phyloP scores from a whole-genome alignment of 352 stramenopile genomes.

The Pythium dissimile region DNA sequence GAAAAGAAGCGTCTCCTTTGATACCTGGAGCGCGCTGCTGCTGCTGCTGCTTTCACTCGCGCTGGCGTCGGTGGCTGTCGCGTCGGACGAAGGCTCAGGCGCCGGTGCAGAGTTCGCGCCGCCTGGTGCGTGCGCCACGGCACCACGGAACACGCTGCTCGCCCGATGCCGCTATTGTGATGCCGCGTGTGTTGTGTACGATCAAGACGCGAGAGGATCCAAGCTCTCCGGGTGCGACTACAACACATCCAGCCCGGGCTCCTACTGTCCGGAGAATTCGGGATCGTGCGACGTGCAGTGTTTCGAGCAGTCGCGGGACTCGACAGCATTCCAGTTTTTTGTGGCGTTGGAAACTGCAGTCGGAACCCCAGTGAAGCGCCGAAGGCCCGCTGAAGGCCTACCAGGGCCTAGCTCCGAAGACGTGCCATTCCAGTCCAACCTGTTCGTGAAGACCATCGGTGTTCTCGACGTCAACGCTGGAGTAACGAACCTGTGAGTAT shows the following conservation, averaged over 20 bases:
- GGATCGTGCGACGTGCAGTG: slow-evolving; percentile 1
- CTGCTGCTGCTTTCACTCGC: background rate
- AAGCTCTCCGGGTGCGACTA: background rate
- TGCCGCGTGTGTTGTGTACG: slow-evolving; percentile 1
- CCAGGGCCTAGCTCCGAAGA: background rate
- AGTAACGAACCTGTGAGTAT: slow-evolving; percentile 7
- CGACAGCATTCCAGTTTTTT: background rate
- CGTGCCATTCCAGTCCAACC: slow-evolving; percentile 5
- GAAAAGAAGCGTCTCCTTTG: too few species aligned
- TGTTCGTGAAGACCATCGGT: slow-evolving; percentile 1
- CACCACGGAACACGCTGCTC: slow-evolving; percentile 5
- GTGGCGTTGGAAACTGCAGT: background rate
- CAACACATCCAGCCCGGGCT: background rate
- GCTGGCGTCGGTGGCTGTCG: background rate
- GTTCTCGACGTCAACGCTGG: background rate
- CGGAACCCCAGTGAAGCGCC: too few species aligned
- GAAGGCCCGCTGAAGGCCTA: background rate
- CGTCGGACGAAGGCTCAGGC: background rate
- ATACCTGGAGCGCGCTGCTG: too few species aligned
- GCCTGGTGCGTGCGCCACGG: background rate
- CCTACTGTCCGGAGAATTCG: background rate
- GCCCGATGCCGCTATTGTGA: background rate
- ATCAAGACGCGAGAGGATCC: background rate
- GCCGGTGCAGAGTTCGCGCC: background rate
- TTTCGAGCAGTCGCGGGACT: background rate